Base-by-base conservation (phyloP, 441 rosid genomes). In the Iberis amara region DNA sequence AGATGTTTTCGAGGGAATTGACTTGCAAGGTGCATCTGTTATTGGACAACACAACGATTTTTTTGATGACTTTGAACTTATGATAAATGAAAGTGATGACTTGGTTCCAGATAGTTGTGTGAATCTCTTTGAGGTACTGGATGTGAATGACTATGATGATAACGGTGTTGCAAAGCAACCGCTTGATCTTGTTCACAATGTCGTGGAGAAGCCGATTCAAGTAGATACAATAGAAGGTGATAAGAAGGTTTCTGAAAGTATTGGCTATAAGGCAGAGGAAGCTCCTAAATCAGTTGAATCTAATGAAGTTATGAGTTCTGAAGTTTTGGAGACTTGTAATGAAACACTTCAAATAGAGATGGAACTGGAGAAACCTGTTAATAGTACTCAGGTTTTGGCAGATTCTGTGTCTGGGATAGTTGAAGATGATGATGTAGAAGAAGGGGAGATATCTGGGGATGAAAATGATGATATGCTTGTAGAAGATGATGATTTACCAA, bases 401-500 rank as follows among this genome's bases (percentile, higher is more conserved):
- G 55, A 15, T 42, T 63, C 64, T 7, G 4, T 60, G 43, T 41
- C 49, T 57, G 60, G 32, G 30, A 52, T 73, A 37, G 68, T 64
- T 64, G 79, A 71, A 65, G 73, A 72, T 49, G 76, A 54, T n/a
- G 83, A 74, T 31, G 61, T 64, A 27, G 94, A 82, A 68, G 89
- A 81, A 68, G 85, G 87, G 62, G 94, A 85, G 72, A 65, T 82
- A 59, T 78, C 79, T 59, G 84, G 71, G 18, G 69, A 70, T 45
- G 62, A 68, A 41, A 67, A 55, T 30, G 67, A 26, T 41, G 72
- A 57, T 74, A 39, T 60, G 65, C 10, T 52, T 59, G 7, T 11
- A 39, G 73, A 38, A 12, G 69, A 75, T 68, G 68, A 31, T 31
- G 35, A 55, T 47, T 31, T 52, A 42, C 35, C 38, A 35, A 52